These are phyloP conservation scores for Lactifluus subvellereus DNA, from an alignment of 768 basidiomycete genomes.

Conservation along the genomic window DNA sequence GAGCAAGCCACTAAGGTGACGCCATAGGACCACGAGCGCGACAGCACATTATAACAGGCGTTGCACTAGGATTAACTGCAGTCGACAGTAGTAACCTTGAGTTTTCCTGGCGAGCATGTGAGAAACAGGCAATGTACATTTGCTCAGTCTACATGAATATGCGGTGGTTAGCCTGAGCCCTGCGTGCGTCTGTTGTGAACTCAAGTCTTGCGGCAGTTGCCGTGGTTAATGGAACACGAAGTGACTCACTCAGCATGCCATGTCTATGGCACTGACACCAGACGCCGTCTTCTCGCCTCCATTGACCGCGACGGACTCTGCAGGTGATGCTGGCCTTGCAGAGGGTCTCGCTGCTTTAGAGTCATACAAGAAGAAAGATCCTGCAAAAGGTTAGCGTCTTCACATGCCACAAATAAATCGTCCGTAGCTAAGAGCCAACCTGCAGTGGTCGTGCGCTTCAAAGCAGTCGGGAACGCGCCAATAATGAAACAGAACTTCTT, in stretches of 20 bases:
- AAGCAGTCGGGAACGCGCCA: constrained; percentile 94
- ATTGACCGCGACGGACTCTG: constrained; percentile 3
- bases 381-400: constrained; percentile 55
- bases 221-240: too few relatives aligned
- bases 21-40: too few relatives aligned
- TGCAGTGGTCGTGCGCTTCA: constrained; percentile 92
- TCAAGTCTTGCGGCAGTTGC: not conserved
- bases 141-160: too few relatives aligned
- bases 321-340: constrained; percentile 23
- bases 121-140: too few relatives aligned
- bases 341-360: constrained; percentile 72
- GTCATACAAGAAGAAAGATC: constrained; percentile 81
- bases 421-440: not conserved
- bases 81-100: not conserved
- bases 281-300: constrained; percentile 14
- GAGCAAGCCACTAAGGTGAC: too few relatives aligned
- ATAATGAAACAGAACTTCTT: constrained; percentile 99
- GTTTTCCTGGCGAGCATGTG: not conserved
- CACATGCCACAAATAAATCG: not conserved
- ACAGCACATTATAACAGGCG: too few relatives aligned
- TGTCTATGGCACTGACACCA: constrained; percentile 19
- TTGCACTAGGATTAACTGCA: not conserved
- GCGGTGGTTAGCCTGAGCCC: too few relatives aligned
- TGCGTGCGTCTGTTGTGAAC: too few relatives aligned
- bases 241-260: too few relatives aligned